phyloP scores from a whole-genome alignment of 2,329 filamentous ascomycete genomes.

The Aspergillus vadensis region DNA sequence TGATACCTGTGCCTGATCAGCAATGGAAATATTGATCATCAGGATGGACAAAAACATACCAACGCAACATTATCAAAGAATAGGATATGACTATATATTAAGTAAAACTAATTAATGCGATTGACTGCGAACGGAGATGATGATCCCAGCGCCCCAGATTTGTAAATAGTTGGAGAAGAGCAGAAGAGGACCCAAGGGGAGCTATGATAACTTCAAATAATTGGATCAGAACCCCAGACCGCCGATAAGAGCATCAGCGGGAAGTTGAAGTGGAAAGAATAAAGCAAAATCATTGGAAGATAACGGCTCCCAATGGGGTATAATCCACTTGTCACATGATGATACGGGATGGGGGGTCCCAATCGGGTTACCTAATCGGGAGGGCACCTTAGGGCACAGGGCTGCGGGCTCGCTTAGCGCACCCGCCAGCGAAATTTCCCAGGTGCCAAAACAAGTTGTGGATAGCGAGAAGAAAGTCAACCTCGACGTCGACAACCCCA shows the following conservation, averaged over 20 bases:
- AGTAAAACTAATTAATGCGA: background rate
- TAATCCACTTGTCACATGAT: slow-evolving; percentile 22
- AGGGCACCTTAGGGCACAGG: slow-evolving; percentile 33
- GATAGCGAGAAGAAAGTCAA: slow-evolving; percentile 32
- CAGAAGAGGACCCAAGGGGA: slow-evolving; percentile 7
- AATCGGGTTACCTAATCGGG: slow-evolving; percentile 17
- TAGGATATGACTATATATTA: no score
- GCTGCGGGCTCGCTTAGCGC: slow-evolving; percentile 39
- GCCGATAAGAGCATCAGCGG: slow-evolving; percentile 22
- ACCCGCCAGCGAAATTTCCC: slow-evolving; percentile 38
- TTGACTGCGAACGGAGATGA: background rate
- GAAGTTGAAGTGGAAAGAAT: slow-evolving; percentile 15
- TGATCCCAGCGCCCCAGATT: no score
- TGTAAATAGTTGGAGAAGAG: background rate
- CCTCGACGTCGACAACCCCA: slow-evolving; percentile 41
- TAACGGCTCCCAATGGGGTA: slow-evolving; percentile 14
- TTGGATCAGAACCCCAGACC: slow-evolving; percentile 17
- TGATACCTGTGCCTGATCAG: slow-evolving; percentile 69
- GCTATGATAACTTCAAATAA: slow-evolving; percentile 16
- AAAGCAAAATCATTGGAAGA: slow-evolving; percentile 21
- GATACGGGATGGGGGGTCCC: slow-evolving; percentile 1
- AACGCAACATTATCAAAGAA: slow-evolving; percentile 37
- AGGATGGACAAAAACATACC: slow-evolving; percentile 27
- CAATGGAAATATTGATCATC: slow-evolving; percentile 1
- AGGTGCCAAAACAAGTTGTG: slow-evolving; percentile 28